A percentile compares a stretch with the other conserved stretches of the same genome.
Conservation (phyloP, 1,284 basidiomycete species). For the Anthracocystis panici-leucophaei region DNA sequence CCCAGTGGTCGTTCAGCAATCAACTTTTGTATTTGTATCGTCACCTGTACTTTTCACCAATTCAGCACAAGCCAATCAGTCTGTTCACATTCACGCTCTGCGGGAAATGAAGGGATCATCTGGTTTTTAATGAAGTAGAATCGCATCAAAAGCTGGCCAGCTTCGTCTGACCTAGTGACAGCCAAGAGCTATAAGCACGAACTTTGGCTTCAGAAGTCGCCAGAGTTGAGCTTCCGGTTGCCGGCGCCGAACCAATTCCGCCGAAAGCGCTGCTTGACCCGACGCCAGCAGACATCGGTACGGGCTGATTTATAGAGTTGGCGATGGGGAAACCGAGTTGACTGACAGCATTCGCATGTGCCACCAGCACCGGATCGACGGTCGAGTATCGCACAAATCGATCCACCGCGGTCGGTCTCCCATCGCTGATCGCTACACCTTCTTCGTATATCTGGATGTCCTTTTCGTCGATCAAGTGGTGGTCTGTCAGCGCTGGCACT, state of each 20-base stretch:
- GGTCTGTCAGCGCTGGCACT: conserved; percentile 22
- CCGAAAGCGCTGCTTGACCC: background rate
- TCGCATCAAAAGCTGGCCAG: conserved; percentile 34
- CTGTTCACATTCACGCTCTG: background rate
- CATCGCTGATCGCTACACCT: conserved; percentile 35
- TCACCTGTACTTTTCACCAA: conserved; percentile 5
- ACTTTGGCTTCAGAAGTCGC: conserved; percentile 46
- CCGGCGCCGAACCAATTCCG: background rate
- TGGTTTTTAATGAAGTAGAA: background rate
- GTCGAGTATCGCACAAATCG: conserved; percentile 25
- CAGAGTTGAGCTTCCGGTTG: conserved; percentile 1
- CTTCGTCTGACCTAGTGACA: conserved; percentile 46
- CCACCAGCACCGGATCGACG: conserved; percentile 38
- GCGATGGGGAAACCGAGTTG: conserved; percentile 13
- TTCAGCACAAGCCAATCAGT: background rate
- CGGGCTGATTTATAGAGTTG: conserved; percentile 5
- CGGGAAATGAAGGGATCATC: background rate
- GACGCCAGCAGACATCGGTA: conserved; percentile 4
- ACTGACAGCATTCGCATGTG: conserved; percentile 33
- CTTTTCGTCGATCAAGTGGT: conserved; percentile 51
- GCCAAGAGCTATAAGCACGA: conserved; percentile 52
- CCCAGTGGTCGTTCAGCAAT: background rate
- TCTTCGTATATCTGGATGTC: conserved; percentile 57
- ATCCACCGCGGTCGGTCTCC: conserved; percentile 23
- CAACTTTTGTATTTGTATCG: conserved; percentile 34